Evolutionary conservation across 176 grass and related monocot genomes (phyloP), one percentile per base, ranked within the genome.

Genomic region (Juncus inflexus): DNA sequence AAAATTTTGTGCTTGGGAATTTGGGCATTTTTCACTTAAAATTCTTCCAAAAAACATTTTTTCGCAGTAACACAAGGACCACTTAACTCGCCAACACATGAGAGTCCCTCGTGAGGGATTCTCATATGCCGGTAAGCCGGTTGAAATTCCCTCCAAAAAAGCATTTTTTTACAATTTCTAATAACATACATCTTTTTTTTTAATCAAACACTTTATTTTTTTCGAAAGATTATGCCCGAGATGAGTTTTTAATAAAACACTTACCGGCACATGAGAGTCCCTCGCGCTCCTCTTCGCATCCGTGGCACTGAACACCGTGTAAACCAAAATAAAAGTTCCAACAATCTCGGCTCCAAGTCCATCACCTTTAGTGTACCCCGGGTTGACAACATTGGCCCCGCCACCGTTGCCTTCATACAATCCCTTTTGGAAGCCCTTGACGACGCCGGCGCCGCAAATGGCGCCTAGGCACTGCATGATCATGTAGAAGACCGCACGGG

Each of bases 261-360:
- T 66, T 66, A 77, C 80, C 16, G 90, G 90, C 1, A 95, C 90
- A 65, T 95, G 90, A 4, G 90, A 95, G 76, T 95, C 90, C 3
- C 90, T 77, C 1, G 90, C 90, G 56, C 43, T 95, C 60, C 90
- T 80, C 82, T 95, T 95, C 51, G 90, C 90, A 64, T 95, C 90
- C 0, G 90, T 95, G 40, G 90, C 90, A 12, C 85, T 89, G 82
- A 95, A 95, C 15, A 95, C 90, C 16, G 90, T 85, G 87, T 90
- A 90, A 3, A 86, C 87, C 42, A 94, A 83, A 13, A 94, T 55
- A 66, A 94, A 88, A 14, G 90, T 94, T 62, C 90, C 90, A 1
- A 94, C 67, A 59, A 94, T 94, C 85, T 94, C 90, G 0, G 90
- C 90, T 0, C 90, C 90, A 0, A 90, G 41, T 0, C 86, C 90